Evolutionary conservation across 305 asterid genomes (phyloP), one percentile per base, ranked within the genome.

Genomic region (Striga hermonthica): DNA sequence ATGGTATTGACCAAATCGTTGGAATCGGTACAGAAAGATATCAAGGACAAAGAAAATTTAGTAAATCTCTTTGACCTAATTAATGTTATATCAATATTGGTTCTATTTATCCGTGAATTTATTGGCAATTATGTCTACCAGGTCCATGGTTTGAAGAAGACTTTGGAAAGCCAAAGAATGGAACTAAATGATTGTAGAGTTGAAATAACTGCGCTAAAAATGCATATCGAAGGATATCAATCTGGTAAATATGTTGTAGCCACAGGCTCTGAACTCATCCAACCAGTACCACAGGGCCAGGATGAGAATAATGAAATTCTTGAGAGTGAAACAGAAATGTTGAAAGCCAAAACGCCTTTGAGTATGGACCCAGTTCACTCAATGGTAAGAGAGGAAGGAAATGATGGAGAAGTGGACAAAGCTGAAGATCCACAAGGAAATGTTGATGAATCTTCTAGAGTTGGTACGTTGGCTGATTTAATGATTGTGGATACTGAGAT

Each of bases 121-220:
- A 57, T 57, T 35, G 11, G 55, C 49, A 59, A 57, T 15, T 69
- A 65, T 69, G 62, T 72, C 67, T 74, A 45, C 76, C 83, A 90
- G 99, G 88, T 88, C 72, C 97, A 84, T 76, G 84, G 31, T 22
- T 22, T 22, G 31, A 22, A 22, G 31, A 22, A 22, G 31, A 22
- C 85, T 67, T 48, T 85, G 73, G 93, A 85, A 72, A 79, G 82
- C 75, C 91, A 83, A 82, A 80, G 84, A 64, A 84, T 82, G 78
- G 95, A 86, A 76, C 75, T 94, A 74, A 91, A 90, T 85, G 95
- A 80, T 62, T 88, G 95, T 72, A 84, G 96, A 81, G 96, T 95
- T 74, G 99, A 94, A 86, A 85, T 94, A 81, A 94, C 99, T 73
- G 81, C 95, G 48, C 84, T 94, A 64, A 91, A 94, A 79, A 85